Percentiles rank a stretch among this genome's conserved stretches.
phyloP scores from a whole-genome alignment of 1,284 basidiomycete genomes.

The Prillingera fragicola region DNA sequence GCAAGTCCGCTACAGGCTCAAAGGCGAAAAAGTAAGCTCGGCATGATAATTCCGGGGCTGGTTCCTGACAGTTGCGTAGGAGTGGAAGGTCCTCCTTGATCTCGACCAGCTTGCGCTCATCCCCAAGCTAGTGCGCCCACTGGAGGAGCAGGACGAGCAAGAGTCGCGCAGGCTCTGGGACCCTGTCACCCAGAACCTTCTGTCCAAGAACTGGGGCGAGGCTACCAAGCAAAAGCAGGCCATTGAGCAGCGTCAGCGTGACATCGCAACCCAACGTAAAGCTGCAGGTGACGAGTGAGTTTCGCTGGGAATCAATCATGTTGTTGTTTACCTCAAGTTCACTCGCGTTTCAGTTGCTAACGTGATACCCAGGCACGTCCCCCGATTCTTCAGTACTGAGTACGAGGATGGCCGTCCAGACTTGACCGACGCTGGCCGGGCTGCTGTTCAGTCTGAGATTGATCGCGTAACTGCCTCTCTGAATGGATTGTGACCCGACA shows the following conservation, averaged over 20 bases:
- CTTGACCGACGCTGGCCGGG: conserved; percentile 64
- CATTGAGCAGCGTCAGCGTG: conserved; percentile 85
- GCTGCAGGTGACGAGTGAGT: conserved; percentile 69
- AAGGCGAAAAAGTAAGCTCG: conserved; percentile 56
- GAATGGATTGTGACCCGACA: too few species aligned
- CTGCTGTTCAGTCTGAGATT: conserved; percentile 67
- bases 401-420: conserved; percentile 65
- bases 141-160: conserved; percentile 68
- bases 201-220: conserved; percentile 80
- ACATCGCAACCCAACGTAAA: conserved; percentile 76
- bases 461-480: conserved; percentile 16
- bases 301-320: neutral
- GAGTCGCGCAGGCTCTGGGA: conserved; percentile 91
- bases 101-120: conserved; percentile 67
- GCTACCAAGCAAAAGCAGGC: conserved; percentile 79
- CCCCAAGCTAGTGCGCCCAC: conserved; percentile 75
- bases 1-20: conserved; percentile 71
- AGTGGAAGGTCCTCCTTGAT: conserved; percentile 69
- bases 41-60: too few species aligned
- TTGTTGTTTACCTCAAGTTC: neutral
- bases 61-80: too few species aligned
- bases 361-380: conserved; percentile 60
- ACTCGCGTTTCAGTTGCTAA: too few species aligned
- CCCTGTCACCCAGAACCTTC: conserved; percentile 67
- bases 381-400: conserved; percentile 71